These are phyloP conservation scores for Jatropha podagrica DNA, from an alignment of 441 rosid species.

Conservation along the genomic window DNA sequence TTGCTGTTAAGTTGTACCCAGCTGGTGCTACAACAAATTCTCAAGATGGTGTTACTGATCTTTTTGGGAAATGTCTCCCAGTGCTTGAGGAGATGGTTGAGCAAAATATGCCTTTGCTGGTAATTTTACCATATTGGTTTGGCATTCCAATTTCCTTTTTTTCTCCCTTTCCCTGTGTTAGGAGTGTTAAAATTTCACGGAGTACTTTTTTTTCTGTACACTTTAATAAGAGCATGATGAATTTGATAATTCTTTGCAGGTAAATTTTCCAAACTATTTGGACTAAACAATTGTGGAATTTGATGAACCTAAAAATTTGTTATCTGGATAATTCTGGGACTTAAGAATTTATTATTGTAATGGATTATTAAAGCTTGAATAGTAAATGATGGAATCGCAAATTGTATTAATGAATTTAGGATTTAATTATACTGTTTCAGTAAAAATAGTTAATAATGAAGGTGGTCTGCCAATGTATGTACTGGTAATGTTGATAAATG, in stretches of 20 bases:
- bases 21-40: constrained; percentile 98
- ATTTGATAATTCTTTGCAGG: not conserved
- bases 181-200: not conserved
- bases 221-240: not conserved
- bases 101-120: constrained; percentile 92
- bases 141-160: not conserved
- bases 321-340: not conserved
- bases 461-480: too few relatives aligned
- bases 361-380: not conserved
- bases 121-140: constrained; percentile 28
- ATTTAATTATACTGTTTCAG: not conserved
- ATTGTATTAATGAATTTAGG: not conserved
- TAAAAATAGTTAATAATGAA: not conserved
- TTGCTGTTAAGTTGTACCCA: constrained; percentile 90
- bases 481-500: not conserved
- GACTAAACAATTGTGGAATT: not conserved
- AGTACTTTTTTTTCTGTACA: not conserved
- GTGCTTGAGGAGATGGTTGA: constrained; percentile 84
- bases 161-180: not conserved
- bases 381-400: not conserved
- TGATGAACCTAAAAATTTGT: not conserved
- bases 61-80: constrained; percentile 82
- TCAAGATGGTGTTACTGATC: constrained; percentile 91
- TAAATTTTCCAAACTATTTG: not conserved
- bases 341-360: not conserved